A percentile compares a stretch with the other conserved stretches of the same genome.
phyloP scores from a whole-genome alignment of 2,329 filamentous ascomycete genomes.

The Ophiosphaerella herpotricha region DNA sequence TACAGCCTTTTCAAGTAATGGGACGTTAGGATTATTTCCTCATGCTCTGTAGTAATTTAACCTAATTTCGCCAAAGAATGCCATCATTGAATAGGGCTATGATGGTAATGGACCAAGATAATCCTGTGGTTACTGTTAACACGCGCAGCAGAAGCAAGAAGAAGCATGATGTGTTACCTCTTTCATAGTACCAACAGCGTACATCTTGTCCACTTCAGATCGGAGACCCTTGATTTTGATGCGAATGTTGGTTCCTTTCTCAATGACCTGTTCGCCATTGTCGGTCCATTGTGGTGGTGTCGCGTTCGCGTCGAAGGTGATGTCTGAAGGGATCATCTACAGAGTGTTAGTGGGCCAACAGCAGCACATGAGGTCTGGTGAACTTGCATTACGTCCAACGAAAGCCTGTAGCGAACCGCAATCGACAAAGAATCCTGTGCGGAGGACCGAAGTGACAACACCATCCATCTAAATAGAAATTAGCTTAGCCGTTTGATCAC shows the following conservation, averaged over 20 bases:
- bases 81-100: constrained; percentile 13
- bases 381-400: constrained; percentile 76
- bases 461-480: constrained; percentile 76
- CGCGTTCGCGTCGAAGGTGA: constrained; percentile 93
- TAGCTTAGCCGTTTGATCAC: constrained; percentile 20
- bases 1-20: too few species aligned
- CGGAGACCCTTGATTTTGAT: constrained; percentile 93
- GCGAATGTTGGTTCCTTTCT: constrained; percentile 89
- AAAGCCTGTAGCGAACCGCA: constrained; percentile 79
- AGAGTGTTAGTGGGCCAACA: constrained; percentile 25
- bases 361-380: constrained; percentile 4
- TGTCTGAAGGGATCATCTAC: constrained; percentile 86
- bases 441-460: constrained; percentile 87
- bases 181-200: constrained; percentile 96
- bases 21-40: not conserved
- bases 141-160: not conserved
- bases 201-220: constrained; percentile 93
- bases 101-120: constrained; percentile 45
- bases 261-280: constrained; percentile 90
- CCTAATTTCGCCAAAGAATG: not conserved
- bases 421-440: constrained; percentile 87
- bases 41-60: not conserved
- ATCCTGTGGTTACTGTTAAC: constrained; percentile 36
- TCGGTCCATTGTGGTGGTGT: constrained; percentile 97
- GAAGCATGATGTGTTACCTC: constrained; percentile 55